Conservation (phyloP, 768 basidiomycete genomes). For the Leucocoprinus sp. region DNA sequence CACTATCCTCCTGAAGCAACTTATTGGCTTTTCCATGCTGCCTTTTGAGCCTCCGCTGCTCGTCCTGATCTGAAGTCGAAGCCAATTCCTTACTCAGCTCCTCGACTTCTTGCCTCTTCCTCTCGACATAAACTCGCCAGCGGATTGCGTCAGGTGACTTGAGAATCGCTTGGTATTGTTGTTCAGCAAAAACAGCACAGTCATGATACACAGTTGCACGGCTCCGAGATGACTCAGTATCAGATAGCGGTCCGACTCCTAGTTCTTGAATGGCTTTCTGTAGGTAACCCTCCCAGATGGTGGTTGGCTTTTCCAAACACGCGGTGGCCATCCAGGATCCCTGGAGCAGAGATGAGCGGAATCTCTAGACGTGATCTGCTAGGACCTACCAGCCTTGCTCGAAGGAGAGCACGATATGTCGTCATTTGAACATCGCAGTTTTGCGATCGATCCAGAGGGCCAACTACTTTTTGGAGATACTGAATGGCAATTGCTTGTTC, state of each 20-base stretch:
- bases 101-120: conserved; percentile 65
- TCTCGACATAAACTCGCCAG: conserved; percentile 62
- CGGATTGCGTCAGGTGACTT: conserved; percentile 65
- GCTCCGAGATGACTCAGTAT: conserved; percentile 14
- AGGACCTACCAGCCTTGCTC: conserved; percentile 56
- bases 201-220: conserved; percentile 63
- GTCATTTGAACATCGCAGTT: conserved; percentile 23
- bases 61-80: conserved; percentile 13
- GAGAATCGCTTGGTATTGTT: conserved; percentile 67
- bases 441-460: conserved; percentile 1
- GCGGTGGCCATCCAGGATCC: conserved; percentile 90
- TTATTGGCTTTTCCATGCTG: conserved; percentile 25
- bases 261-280: conserved; percentile 41
- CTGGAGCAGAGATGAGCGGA: conserved; percentile 29
- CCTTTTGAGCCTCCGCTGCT: conserved; percentile 13
- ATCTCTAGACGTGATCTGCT: neutral
- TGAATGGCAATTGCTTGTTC: conserved; percentile 82
- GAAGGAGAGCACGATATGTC: conserved; percentile 21
- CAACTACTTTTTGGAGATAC: conserved; percentile 42
- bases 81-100: conserved; percentile 32
- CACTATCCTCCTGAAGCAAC: conserved; percentile 37
- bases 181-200: conserved; percentile 85
- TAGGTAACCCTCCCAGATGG: conserved; percentile 68
- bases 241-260: conserved; percentile 10
- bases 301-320: conserved; percentile 66